Base-by-base conservation (phyloP, 345 rosid genomes). In the Hibiscus trionum region DNA sequence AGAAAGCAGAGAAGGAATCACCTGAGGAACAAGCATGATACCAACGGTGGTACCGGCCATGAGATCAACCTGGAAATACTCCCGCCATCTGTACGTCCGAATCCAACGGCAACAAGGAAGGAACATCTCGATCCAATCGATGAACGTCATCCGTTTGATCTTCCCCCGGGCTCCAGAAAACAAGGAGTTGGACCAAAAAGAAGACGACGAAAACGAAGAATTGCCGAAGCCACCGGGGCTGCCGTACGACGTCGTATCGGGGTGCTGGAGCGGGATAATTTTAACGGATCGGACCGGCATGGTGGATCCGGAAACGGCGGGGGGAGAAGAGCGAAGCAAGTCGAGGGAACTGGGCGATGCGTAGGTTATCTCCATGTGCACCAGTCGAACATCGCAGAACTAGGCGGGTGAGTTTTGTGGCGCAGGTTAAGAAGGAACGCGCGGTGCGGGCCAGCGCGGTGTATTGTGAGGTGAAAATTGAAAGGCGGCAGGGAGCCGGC, bases 21-120 rank as follows among this genome's bases (percentile, higher is more conserved):
- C 99, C 98, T 95, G 99, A 8, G 99, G 99, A n/a, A 95, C 97
- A 47, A 95, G 98, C 99, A 95, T 95, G 65, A 95, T 65, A 39
- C 94, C 99, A 77, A 93, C 92, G 82, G 99, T 93, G 73, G 80
- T 67, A 16, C 99, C 99, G n/a, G 99, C 98, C 90, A 91, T 82
- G 74, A 95, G 93, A 86, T 95, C 99, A 67, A 81, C 73, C 86
- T 87, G 93, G 9, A 91, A 82, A 75, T 89, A 85, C 61, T 95
- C 91, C 7, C 83, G 85, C 97, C 96, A 92, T 26, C 76, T 80
- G 75, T 95, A 95, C 66, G 87, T 79, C 52, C 90, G 81, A 75
- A 95, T 90, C 99, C 98, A 95, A 21, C 96, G 91, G 79, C 14
- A 84, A 65, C 99, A 95, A 52, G 99, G 99, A 3, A 95, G 55